Conservation (phyloP, 495 filamentous ascomycete genomes). For the Xeromyces bisporus region DNA sequence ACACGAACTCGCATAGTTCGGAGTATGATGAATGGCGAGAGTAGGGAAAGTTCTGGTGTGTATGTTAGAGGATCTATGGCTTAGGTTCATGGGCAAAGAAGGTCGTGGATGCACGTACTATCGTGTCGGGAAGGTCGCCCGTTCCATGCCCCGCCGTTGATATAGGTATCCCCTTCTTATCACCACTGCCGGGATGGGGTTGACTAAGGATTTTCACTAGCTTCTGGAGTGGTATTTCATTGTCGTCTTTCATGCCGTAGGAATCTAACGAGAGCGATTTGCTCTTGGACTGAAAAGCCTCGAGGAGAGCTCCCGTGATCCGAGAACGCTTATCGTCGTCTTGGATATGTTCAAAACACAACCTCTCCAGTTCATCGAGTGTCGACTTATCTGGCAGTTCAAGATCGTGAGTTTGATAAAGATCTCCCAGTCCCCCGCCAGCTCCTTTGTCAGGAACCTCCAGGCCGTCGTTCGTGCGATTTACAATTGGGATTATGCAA, state of each 20-base stretch:
- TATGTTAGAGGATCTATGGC: conserved; percentile 2
- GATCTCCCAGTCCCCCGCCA: conserved; percentile 64
- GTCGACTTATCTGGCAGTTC: conserved; percentile 33
- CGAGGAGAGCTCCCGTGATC: conserved; percentile 15
- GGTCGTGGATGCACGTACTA: conserved; percentile 10
- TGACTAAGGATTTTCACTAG: conserved; percentile 23
- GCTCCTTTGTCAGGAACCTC: conserved; percentile 58
- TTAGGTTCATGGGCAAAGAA: background rate
- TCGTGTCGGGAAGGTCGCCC: conserved; percentile 7
- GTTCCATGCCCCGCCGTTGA: background rate
- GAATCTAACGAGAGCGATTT: conserved; percentile 24
- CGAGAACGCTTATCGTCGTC: conserved; percentile 17
- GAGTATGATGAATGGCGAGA: conserved; percentile 78
- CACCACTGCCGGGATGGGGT: conserved; percentile 2
- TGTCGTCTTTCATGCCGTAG: conserved; percentile 21
- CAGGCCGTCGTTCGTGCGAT: conserved; percentile 33
- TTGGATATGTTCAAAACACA: conserved; percentile 26
- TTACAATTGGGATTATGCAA: conserved; percentile 62
- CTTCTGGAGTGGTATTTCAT: conserved; percentile 28
- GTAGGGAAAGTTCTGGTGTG: conserved; percentile 51
- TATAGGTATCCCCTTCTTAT: background rate
- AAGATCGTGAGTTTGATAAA: conserved; percentile 47
- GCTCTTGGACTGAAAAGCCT: conserved; percentile 19
- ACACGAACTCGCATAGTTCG: conserved; percentile 58
- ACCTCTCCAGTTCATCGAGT: conserved; percentile 27